Evolutionary conservation across 805 yeast genomes (phyloP).

Genomic region (Candida silvicultrix): DNA sequence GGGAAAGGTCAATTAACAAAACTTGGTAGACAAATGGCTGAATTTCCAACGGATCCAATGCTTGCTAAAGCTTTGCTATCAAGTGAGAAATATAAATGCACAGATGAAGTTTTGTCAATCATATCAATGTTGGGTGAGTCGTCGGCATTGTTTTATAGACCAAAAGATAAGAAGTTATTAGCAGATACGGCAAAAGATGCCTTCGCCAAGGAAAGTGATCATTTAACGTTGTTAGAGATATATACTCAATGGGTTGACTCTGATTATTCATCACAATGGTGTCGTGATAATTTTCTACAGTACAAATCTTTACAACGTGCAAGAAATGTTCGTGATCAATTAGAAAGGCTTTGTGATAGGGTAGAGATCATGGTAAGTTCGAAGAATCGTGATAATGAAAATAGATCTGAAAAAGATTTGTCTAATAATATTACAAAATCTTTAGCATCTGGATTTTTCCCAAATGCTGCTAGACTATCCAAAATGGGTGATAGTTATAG

Average conservation of each 20-base stretch:
- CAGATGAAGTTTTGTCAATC: conserved; percentile 63
- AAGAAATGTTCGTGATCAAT: conserved; percentile 64
- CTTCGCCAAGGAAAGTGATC: conserved; percentile 63
- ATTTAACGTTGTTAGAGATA: conserved; percentile 64
- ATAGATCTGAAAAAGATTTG: conserved; percentile 36
- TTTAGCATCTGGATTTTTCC: conserved; percentile 83
- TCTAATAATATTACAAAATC: conserved; percentile 79
- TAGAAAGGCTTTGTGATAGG: conserved; percentile 52
- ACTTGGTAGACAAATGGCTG: conserved; percentile 81
- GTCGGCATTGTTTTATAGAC: conserved; percentile 61
- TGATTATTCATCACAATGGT: conserved; percentile 73
- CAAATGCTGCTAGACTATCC: conserved; percentile 88
- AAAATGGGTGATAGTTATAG: conserved; percentile 69
- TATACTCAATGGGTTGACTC: conserved; percentile 72
- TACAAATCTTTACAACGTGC: conserved; percentile 65
- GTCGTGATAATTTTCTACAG: conserved; percentile 77
- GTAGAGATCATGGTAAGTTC: conserved; percentile 36
- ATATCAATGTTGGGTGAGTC: conserved; percentile 82
- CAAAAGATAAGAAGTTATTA: conserved; percentile 56
- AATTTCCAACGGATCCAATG: conserved; percentile 89
- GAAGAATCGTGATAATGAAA: conserved; percentile 25
- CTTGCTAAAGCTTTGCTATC: conserved; percentile 69
- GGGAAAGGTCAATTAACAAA: conserved; percentile 72
- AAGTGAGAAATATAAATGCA: conserved; percentile 55
- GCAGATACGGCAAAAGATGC: conserved; percentile 60